phyloP scores from a whole-genome alignment of 176 grass and related monocot species.

The Juncus inflexus region DNA sequence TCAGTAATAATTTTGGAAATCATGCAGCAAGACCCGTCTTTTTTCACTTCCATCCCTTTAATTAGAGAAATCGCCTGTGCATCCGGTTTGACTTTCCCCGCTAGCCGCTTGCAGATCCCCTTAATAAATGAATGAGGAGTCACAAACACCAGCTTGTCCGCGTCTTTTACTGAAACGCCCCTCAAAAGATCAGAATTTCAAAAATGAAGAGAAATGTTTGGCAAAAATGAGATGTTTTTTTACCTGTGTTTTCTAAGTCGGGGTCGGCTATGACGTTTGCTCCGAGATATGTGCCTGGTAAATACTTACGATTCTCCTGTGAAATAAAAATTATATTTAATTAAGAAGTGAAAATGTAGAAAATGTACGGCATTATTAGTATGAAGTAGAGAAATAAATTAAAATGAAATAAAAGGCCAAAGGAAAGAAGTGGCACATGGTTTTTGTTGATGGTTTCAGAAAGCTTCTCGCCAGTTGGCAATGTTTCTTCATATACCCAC shows the following conservation, averaged over 20 bases:
- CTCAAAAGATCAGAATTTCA: neutral
- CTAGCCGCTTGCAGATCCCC: conserved; percentile 90
- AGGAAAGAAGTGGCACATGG: conserved; percentile 39
- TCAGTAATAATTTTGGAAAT: conserved; percentile 79
- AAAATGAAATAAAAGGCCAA: neutral
- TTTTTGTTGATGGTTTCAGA: conserved; percentile 73
- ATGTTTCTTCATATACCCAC: conserved; percentile 90
- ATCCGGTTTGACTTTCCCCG: conserved; percentile 63
- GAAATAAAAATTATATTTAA: conserved; percentile 10
- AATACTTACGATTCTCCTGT: conserved; percentile 93
- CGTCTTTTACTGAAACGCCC: conserved; percentile 59
- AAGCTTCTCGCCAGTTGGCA: conserved; percentile 64
- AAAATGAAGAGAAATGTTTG: no score
- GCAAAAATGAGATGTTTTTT: no score
- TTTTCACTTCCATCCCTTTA: conserved; percentile 97
- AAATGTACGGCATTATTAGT: neutral
- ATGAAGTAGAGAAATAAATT: conserved; percentile 10
- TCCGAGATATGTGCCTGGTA: conserved; percentile 88
- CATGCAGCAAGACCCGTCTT: conserved; percentile 87
- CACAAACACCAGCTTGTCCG: conserved; percentile 90
- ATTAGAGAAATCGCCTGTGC: conserved; percentile 81
- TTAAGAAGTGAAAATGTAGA: neutral
- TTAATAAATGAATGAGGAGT: conserved; percentile 86
- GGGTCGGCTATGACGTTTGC: conserved; percentile 76
- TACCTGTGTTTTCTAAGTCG: conserved; percentile 93